Base-by-base conservation (phyloP, 805 yeast species). In the Jamesozyma rosinii region DNA sequence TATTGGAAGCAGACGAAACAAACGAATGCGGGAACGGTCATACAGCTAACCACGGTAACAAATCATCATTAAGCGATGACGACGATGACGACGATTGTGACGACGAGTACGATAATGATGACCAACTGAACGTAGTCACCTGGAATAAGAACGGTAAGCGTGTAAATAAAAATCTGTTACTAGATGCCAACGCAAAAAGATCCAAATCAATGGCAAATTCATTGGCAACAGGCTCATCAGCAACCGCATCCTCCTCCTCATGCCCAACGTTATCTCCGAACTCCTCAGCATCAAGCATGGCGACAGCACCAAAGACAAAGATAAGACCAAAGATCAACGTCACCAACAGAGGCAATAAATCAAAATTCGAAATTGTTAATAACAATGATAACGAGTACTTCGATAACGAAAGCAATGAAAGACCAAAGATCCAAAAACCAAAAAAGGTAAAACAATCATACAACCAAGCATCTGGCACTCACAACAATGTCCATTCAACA, bases 141-240 rank as follows among this genome's bases (percentile, higher is more conserved):
- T 60, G 65, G 64, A 61, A 60, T 44, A 61, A 59, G 37, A 61
- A 57, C 41, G 64, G 63, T 15, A 61, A 53, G 45, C 44, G 63
- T 37, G 50, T 59, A 15, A 50, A 53, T 21, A 47, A 58, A 34
- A 50, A 51, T 32, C 31, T 47, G 33, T 44, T 51, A 11, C 54
- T 53, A 6, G 48, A 52, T 11, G 15, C 5, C 19, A 31, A 24
- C 9, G 5, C 26, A 19, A 6, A 18, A 10, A 34, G 14, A 5
- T 19, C 24, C 15, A 8, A 15, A 15, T 6, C 18, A 33, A 14
- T 9, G 8, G 8, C 18, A 33, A n/a, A n/a, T 8, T 14, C 19
- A 15, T 30, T 17, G n/a, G n/a, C 6, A 30, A 5, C 33, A 30
- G 33, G 17, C n/a, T 30, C 35, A 4, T 32, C 29, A 6, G 6